A percentile compares a stretch with the other conserved stretches of the same genome.
Conservation (phyloP, 2,329 filamentous ascomycete genomes). For the Teratosphaeria gauchensis region DNA sequence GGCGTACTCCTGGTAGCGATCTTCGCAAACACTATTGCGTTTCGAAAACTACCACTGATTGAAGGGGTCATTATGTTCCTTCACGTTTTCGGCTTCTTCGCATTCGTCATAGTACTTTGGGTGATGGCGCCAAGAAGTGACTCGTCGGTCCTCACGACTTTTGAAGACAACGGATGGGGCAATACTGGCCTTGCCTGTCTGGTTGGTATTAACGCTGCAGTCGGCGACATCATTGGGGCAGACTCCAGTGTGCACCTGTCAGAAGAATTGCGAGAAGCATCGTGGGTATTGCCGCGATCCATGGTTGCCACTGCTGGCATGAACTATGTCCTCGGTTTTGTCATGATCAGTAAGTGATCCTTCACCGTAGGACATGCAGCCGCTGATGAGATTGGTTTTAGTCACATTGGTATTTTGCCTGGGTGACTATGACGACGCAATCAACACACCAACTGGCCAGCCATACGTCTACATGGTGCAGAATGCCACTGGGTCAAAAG, state of each 20-base stretch:
- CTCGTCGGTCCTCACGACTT: not conserved
- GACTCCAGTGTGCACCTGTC: constrained; percentile 30
- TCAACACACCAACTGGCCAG: constrained; percentile 1
- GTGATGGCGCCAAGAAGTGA: constrained; percentile 9
- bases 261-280: constrained; percentile 23
- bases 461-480: constrained; percentile 3
- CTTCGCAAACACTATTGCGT: constrained; percentile 21
- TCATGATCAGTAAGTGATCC: not conserved
- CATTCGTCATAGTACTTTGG: constrained; percentile 20
- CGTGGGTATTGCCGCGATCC: constrained; percentile 19
- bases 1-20: constrained; percentile 9
- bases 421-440: not conserved
- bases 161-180: not conserved
- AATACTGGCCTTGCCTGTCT: not conserved
- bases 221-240: constrained; percentile 12
- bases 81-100: constrained; percentile 23
- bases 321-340: constrained; percentile 22
- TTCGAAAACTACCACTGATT: constrained; percentile 19
- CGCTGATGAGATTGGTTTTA: not conserved
- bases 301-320: constrained; percentile 22
- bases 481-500: constrained; percentile 2
- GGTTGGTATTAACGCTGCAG: not conserved
- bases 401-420: constrained; percentile 4
- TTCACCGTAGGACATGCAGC: not conserved
- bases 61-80: constrained; percentile 20